These are phyloP conservation scores for Protomyces macrosporus DNA, from an alignment of 1,139 yeast species.

Conservation along the genomic window DNA sequence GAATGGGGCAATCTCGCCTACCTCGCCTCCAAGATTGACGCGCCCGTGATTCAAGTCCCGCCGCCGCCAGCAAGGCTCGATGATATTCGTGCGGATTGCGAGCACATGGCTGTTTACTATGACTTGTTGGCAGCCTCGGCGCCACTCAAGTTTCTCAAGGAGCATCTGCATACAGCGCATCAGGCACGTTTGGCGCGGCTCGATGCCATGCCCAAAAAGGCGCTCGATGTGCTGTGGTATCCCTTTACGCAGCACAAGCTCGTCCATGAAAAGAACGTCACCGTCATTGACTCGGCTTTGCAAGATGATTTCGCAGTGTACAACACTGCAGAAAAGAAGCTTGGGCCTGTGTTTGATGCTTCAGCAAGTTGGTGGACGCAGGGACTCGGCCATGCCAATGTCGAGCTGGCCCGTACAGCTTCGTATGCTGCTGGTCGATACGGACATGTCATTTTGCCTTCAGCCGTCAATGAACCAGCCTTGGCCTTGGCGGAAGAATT, in stretches of 20 bases:
- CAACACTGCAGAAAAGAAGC: not conserved
- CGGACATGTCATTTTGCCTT: slow-evolving; percentile 37
- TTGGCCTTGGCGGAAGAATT: slow-evolving; percentile 34
- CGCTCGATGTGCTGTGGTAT: slow-evolving; percentile 35
- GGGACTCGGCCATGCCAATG: slow-evolving; percentile 37
- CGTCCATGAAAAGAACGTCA: slow-evolving; percentile 32
- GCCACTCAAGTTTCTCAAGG: slow-evolving; percentile 26
- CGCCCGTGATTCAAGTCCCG: slow-evolving; percentile 24
- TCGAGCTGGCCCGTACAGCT: slow-evolving; percentile 34
- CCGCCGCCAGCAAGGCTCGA: slow-evolving; percentile 32
- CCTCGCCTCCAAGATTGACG: slow-evolving; percentile 31
- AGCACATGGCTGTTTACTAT: slow-evolving; percentile 33
- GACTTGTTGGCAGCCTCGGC: slow-evolving; percentile 25
- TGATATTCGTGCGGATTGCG: slow-evolving; percentile 27
- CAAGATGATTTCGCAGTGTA: slow-evolving; percentile 33
- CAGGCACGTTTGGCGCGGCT: slow-evolving; percentile 29
- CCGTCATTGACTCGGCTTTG: slow-evolving; percentile 36
- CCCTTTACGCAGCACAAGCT: slow-evolving; percentile 36
- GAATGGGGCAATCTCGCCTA: slow-evolving; percentile 33
- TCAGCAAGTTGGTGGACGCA: slow-evolving; percentile 40
- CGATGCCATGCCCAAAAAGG: slow-evolving; percentile 32
- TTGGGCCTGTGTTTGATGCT: slow-evolving; percentile 35
- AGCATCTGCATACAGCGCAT: slow-evolving; percentile 29
- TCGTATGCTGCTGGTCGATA: slow-evolving; percentile 37
- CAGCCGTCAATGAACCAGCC: slow-evolving; percentile 36